Percentiles rank a stretch among this genome's conserved stretches.
These are phyloP conservation scores for Volvariella surrecta DNA, from an alignment of 1,284 basidiomycete genomes.

Conservation along the genomic window DNA sequence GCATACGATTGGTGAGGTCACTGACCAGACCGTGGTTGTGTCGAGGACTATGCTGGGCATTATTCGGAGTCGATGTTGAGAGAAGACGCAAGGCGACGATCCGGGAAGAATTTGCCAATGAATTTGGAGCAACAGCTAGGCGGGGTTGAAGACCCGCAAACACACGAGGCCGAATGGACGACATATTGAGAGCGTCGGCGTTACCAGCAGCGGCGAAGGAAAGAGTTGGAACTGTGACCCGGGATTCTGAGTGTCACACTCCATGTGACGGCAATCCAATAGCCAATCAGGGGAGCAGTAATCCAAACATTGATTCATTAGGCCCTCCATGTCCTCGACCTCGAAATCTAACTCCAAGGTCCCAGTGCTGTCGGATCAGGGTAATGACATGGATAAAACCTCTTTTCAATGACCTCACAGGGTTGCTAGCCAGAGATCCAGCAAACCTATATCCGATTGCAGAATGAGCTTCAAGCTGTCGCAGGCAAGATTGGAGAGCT, in stretches of 20 bases:
- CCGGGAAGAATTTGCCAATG: slow-evolving; percentile 22
- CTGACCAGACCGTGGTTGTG: slow-evolving; percentile 26
- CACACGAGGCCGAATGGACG: slow-evolving; percentile 30
- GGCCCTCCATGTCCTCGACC: slow-evolving; percentile 23
- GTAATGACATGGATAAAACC: slow-evolving; percentile 32
- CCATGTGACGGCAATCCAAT: slow-evolving; percentile 15
- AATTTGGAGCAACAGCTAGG: slow-evolving; percentile 15
- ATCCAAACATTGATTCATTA: slow-evolving; percentile 21
- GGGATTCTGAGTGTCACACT: slow-evolving; percentile 28
- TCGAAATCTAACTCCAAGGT: slow-evolving; percentile 47
- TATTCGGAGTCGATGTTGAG: slow-evolving; percentile 28
- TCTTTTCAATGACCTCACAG: slow-evolving; percentile 13
- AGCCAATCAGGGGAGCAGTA: slow-evolving; percentile 44
- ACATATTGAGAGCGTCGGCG: slow-evolving; percentile 38
- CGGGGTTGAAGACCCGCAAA: slow-evolving; percentile 29
- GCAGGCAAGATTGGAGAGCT: slow-evolving; percentile 91
- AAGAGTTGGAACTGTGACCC: slow-evolving; percentile 22
- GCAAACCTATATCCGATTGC: slow-evolving; percentile 65
- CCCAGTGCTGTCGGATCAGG: slow-evolving; percentile 55
- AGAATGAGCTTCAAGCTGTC: slow-evolving; percentile 78
- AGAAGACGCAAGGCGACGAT: slow-evolving; percentile 39
- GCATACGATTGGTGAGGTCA: slow-evolving; percentile 26
- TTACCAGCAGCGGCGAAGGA: slow-evolving; percentile 26
- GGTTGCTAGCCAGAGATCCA: slow-evolving; percentile 65
- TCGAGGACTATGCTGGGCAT: slow-evolving; percentile 23